Evolutionary conservation across 495 filamentous ascomycete species (phyloP).

Genomic region (Podospora pseudocomata): DNA sequence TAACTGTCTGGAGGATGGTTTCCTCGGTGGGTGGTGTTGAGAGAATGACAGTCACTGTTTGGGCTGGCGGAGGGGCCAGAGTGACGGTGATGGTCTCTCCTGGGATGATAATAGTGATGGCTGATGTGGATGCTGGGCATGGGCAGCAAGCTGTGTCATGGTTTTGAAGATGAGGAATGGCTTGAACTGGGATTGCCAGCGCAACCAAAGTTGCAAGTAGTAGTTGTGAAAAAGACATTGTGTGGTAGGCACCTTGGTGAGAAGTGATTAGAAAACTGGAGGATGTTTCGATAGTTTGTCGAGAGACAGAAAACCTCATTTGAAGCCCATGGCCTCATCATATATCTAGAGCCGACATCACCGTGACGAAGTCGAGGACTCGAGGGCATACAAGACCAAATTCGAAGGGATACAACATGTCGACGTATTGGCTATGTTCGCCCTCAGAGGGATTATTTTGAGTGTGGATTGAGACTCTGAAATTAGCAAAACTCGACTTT

Average conservation of each 20-base stretch:
- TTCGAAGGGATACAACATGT: neutral
- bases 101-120: neutral
- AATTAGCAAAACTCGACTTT: neutral
- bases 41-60: neutral
- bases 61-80: neutral
- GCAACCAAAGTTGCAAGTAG: neutral
- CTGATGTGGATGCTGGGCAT: slow-evolving; percentile 14
- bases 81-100: neutral
- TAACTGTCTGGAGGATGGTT: neutral
- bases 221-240: neutral
- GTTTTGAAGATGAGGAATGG: slow-evolving; percentile 4
- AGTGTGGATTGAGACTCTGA: neutral
- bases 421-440: neutral
- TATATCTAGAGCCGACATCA: neutral
- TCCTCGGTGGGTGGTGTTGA: neutral
- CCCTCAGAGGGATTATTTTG: neutral
- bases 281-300: neutral
- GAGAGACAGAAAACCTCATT: neutral
- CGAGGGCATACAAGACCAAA: neutral
- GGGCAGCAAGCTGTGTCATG: neutral
- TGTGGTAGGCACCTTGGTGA: neutral
- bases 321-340: neutral
- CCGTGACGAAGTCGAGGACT: neutral
- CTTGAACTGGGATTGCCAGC: neutral
- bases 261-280: neutral